Evolutionary conservation across 2,329 filamentous ascomycete genomes (phyloP).

Genomic region (Colletotrichum gigasporum): DNA sequence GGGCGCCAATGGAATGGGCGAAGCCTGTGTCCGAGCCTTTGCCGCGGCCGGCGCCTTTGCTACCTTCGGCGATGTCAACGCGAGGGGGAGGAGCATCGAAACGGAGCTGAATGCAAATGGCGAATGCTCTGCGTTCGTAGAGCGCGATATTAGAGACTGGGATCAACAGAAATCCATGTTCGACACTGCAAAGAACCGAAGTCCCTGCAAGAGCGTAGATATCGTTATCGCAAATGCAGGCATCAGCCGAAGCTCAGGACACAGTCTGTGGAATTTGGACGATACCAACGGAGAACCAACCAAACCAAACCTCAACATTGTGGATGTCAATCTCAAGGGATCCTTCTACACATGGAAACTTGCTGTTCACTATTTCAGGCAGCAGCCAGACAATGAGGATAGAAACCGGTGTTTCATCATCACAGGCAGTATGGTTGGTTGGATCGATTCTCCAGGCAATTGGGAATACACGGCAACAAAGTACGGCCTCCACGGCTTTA

Average conservation of each 20-base stretch:
- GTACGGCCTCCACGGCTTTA: constrained; percentile 53
- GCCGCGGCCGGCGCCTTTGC: constrained; percentile 49
- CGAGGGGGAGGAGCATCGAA: constrained; percentile 43
- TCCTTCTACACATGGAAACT: constrained; percentile 56
- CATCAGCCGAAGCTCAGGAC: constrained; percentile 46
- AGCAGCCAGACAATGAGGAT: constrained; percentile 46
- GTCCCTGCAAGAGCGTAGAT: constrained; percentile 50
- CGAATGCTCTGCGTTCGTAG: constrained; percentile 42
- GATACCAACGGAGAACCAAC: constrained; percentile 39
- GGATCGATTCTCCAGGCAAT: constrained; percentile 54
- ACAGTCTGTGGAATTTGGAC: constrained; percentile 49
- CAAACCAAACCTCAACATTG: constrained; percentile 52
- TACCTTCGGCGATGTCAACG: constrained; percentile 50
- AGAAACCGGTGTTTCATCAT: constrained; percentile 59
- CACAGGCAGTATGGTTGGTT: constrained; percentile 57
- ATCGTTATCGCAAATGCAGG: constrained; percentile 59
- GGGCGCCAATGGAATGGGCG: constrained; percentile 54
- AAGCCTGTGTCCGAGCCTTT: constrained; percentile 46
- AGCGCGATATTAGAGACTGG: constrained; percentile 54
- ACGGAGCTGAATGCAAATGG: constrained; percentile 41
- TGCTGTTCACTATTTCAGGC: constrained; percentile 55
- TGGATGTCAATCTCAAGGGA: constrained; percentile 51
- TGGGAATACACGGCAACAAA: constrained; percentile 54
- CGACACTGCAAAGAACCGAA: constrained; percentile 46
- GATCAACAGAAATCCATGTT: constrained; percentile 52